Evolutionary conservation across 2,329 filamentous ascomycete genomes (phyloP).

Genomic region (Volutella citrinella): DNA sequence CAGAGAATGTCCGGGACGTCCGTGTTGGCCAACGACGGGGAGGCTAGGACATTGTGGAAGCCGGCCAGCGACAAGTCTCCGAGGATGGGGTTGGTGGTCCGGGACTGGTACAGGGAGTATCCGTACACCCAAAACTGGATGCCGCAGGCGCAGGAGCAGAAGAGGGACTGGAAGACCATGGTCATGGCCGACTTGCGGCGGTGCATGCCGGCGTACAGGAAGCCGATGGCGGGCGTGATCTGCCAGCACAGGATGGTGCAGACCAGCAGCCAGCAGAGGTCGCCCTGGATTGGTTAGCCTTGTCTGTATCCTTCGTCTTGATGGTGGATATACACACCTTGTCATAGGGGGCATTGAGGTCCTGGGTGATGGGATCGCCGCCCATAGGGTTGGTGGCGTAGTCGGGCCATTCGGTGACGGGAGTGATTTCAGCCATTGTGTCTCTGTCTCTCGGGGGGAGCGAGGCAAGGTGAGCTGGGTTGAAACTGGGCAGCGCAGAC

Average conservation of each 20-base stretch:
- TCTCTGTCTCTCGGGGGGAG: too few relatives aligned
- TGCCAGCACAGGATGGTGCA: conserved; percentile 36
- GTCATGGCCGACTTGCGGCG: conserved; percentile 38
- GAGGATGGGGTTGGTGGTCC: conserved; percentile 32
- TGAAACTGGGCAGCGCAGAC: too few relatives aligned
- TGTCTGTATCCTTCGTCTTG: conserved; percentile 3
- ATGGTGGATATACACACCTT: conserved; percentile 25
- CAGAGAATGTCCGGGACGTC: conserved; percentile 36
- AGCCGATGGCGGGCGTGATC: conserved; percentile 38
- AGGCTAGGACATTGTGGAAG: conserved; percentile 34
- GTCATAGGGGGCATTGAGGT: conserved; percentile 43
- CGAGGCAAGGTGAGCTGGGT: too few relatives aligned
- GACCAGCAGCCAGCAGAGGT: conserved; percentile 41
- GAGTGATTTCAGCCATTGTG: too few relatives aligned
- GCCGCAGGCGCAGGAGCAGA: conserved; percentile 42
- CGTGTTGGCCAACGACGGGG: conserved; percentile 34
- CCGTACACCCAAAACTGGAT: conserved; percentile 48
- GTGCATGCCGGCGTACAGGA: conserved; percentile 38
- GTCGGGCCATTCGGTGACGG: conserved; percentile 39
- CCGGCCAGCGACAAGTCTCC: conserved; percentile 35
- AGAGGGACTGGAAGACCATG: conserved; percentile 46
- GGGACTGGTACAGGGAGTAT: conserved; percentile 40
- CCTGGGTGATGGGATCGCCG: conserved; percentile 41
- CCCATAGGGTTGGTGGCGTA: conserved; percentile 37
- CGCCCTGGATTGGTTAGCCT: conserved; percentile 25